A percentile compares a stretch with the other conserved stretches of the same genome.
Conservation (phyloP, 106 monocot genomes). For the Dendrobium officinale region DNA sequence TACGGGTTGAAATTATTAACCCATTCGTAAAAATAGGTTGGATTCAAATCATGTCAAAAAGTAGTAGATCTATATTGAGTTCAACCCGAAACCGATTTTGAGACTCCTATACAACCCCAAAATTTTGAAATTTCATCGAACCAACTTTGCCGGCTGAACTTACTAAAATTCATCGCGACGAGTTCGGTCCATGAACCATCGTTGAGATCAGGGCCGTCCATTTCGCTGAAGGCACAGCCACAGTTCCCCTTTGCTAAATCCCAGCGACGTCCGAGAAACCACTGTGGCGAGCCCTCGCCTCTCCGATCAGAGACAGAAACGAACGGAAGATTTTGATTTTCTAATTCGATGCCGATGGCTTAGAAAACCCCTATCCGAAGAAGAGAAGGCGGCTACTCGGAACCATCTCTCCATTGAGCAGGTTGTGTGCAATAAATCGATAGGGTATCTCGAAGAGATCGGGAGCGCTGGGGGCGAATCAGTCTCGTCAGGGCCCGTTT, state of each 20-base stretch:
- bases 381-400: not conserved
- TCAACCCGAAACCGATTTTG: no score
- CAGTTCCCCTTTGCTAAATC: not conserved
- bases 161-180: no score
- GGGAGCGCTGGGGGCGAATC: constrained; percentile 88
- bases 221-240: not conserved
- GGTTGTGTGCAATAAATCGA: not conserved
- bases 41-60: no score
- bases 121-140: no score
- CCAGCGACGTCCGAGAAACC: not conserved
- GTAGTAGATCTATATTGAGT: no score
- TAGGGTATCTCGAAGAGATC: constrained; percentile 19
- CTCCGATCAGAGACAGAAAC: not conserved
- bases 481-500: constrained; percentile 57
- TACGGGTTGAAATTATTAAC: no score
- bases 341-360: not conserved
- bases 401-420: not conserved
- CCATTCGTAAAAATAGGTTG: no score
- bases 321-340: not conserved
- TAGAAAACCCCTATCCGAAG: not conserved
- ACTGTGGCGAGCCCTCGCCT: not conserved
- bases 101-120: no score
- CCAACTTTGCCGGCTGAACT: no score
- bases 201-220: constrained; percentile 5
- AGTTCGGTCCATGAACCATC: not conserved